Evolutionary conservation across 345 rosid species (phyloP), one percentile per base, ranked within the genome.

Genomic region (Nasturtium officinale): DNA sequence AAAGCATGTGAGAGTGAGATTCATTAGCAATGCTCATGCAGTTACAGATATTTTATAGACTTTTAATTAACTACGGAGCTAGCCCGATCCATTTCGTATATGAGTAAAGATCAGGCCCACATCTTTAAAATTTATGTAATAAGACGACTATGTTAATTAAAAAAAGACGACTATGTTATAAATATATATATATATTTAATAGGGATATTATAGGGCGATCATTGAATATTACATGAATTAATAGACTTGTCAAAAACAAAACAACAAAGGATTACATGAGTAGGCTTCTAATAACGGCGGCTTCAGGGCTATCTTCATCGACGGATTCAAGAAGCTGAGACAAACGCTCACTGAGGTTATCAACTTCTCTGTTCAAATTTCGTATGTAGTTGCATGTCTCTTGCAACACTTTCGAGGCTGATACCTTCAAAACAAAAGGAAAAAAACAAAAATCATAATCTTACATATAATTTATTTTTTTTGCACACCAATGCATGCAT

Each of bases 361-460:
- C 89, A 37, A 93, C 94, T 78, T 93, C 96, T 75, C 79, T 84
- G 67, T 93, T 94, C 82, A 93, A 82, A 81, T 67, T 87, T 83
- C 87, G 75, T 47, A 93, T 90, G 77, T 93, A 89, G 80, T 86
- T 87, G 88, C 98, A 93, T 25, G 97, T 93, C 78, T 93, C 98
- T 54, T 90, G 98, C 70, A 93, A 77, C 28, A 93, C 94, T 78
- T 84, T 93, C 1, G 98, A 84, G n/a, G 96, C 96, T 48, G 98
- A 90, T 12, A 82, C 94, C 97, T 48, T 65, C 47, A 33, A 46
- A 46, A 46, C 3, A 3, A 61, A 40, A 61, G 0, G 25, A 23
- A 23, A 23, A 23, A 61, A 23, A 23, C 7, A 28, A 23, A 21
- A 15, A 38, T 5, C 38, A 29, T 28, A 3, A 57, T 33, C 9